Evolutionary conservation across 768 basidiomycete genomes (phyloP).

Genomic region (Rhodosporidiobolus sp.): DNA sequence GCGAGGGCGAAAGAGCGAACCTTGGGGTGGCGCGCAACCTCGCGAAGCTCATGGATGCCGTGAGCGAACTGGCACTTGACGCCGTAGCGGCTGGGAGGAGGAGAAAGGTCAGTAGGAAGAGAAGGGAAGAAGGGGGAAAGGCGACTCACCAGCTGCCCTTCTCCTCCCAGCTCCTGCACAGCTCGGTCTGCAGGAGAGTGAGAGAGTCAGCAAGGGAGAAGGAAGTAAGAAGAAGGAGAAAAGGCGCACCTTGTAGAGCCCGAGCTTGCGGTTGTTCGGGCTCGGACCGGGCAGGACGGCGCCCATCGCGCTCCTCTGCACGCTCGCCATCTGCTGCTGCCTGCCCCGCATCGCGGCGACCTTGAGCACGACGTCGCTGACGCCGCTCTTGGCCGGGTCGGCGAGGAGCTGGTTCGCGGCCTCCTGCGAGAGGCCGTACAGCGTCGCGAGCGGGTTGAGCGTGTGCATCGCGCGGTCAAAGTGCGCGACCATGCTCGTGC

Average conservation of each 20-base stretch:
- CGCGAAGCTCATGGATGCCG: constrained; percentile 80
- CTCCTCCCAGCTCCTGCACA: constrained; percentile 39
- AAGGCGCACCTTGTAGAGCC: constrained; percentile 71
- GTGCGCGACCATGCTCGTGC: constrained; percentile 18
- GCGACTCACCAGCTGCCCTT: constrained; percentile 54
- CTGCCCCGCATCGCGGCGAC: constrained; percentile 30
- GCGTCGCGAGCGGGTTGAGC: constrained; percentile 32
- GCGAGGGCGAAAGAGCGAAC: constrained; percentile 51
- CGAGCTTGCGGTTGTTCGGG: constrained; percentile 85
- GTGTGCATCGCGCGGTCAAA: constrained; percentile 37
- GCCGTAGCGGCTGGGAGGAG: constrained; percentile 69
- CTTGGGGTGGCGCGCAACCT: constrained; percentile 83
- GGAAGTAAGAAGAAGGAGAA: neutral
- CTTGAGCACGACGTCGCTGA: constrained; percentile 32
- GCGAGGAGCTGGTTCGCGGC: constrained; percentile 31
- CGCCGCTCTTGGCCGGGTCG: constrained; percentile 31
- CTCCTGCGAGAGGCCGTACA: constrained; percentile 36
- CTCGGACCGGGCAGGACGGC: constrained; percentile 61
- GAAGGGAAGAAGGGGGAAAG: neutral
- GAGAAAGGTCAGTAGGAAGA: neutral
- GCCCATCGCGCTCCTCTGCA: constrained; percentile 26
- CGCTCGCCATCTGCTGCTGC: constrained; percentile 30
- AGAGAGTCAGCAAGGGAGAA: neutral
- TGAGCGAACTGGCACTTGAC: constrained; percentile 90
- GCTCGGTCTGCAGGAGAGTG: constrained; percentile 23